Conservation (phyloP, 2,329 filamentous ascomycete species). For the Aspergillus sergii region DNA sequence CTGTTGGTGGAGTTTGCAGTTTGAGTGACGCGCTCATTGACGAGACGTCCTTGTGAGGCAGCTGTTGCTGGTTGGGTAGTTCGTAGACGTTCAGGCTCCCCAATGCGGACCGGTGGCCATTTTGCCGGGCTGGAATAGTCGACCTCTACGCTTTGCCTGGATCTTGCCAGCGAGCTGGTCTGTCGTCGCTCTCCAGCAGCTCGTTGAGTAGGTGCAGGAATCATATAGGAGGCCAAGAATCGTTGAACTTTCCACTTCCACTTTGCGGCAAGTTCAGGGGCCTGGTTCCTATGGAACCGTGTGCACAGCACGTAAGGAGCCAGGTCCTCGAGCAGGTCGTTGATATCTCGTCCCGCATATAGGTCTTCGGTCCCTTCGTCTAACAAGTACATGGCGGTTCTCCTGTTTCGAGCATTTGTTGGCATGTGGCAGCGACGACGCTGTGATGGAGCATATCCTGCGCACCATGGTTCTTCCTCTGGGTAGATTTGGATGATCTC, state of each 20-base stretch:
- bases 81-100: background rate
- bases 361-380: background rate
- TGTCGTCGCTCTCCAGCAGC: background rate
- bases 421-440: background rate
- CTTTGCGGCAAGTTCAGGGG: background rate
- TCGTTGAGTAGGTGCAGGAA: background rate
- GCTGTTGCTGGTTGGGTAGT: background rate
- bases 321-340: background rate
- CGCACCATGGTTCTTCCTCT: background rate
- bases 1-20: background rate
- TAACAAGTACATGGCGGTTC: background rate
- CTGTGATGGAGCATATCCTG: background rate
- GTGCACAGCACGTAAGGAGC: background rate
- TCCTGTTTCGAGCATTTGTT: background rate
- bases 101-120: background rate
- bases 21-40: background rate
- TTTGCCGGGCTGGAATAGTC: background rate
- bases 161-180: background rate
- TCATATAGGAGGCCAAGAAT: background rate
- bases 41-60: background rate
- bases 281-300: background rate
- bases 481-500: background rate
- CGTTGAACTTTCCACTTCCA: background rate
- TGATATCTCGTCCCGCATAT: background rate
- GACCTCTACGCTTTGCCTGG: background rate